phyloP scores from a whole-genome alignment of 768 basidiomycete genomes.

The Trametes cubensis region DNA sequence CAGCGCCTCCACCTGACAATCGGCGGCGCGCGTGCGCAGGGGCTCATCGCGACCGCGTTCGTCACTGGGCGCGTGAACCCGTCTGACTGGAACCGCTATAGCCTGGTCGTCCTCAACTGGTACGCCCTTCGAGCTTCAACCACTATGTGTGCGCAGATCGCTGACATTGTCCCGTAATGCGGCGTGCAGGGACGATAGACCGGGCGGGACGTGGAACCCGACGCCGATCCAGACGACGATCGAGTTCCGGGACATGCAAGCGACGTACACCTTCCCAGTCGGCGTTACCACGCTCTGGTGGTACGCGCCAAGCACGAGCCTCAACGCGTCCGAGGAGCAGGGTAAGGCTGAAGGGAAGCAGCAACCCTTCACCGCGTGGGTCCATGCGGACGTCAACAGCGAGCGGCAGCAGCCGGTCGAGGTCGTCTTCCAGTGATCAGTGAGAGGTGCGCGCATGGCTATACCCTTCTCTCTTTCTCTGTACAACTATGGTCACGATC shows the following conservation, averaged over 20 bases:
- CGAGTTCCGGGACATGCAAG: conserved; percentile 63
- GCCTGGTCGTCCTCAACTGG: conserved; percentile 76
- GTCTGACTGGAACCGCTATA: conserved; percentile 64
- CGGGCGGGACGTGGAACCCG: conserved; percentile 56
- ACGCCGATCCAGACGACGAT: conserved; percentile 59
- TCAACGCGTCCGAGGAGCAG: not conserved
- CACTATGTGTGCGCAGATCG: not conserved
- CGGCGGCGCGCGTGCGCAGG: conserved; percentile 57
- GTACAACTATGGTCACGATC: too few species aligned
- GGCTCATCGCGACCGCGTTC: conserved; percentile 64
- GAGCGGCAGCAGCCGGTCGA: conserved; percentile 16
- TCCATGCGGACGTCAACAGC: conserved; percentile 15
- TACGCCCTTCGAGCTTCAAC: conserved; percentile 11
- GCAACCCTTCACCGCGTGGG: conserved; percentile 17
- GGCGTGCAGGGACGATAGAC: conserved; percentile 47
- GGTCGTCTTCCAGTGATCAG: conserved; percentile 7
- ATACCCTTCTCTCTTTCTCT: not conserved
- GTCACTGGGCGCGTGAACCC: conserved; percentile 58
- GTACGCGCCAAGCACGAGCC: conserved; percentile 38
- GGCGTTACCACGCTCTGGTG: conserved; percentile 65
- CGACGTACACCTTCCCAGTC: conserved; percentile 76
- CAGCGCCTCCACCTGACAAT: conserved; percentile 68
- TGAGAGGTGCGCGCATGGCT: not conserved
- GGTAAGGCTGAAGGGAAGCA: not conserved
- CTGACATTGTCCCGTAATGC: not conserved